Evolutionary conservation across 148 eudicot species (phyloP).

Genomic region (Silene uniflora): DNA sequence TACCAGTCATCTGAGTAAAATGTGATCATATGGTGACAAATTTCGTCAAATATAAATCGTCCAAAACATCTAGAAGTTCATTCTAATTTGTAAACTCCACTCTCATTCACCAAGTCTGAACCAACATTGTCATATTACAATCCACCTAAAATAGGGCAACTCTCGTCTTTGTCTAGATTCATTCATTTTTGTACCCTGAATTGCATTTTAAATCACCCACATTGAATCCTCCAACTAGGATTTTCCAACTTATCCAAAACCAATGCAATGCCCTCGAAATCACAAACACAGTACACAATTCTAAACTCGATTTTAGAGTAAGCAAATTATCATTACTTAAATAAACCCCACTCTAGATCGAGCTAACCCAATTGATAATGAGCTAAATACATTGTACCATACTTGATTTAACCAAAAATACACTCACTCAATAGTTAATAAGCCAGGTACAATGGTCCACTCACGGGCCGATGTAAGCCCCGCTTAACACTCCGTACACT

Average conservation of each 20-base stretch:
- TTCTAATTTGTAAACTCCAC: neutral
- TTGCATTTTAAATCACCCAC: neutral
- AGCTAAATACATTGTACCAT: slow-evolving; percentile 8
- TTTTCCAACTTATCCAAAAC: neutral
- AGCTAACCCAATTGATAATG: neutral
- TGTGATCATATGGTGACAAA: slow-evolving; percentile 10
- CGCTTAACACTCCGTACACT: slow-evolving; percentile 5
- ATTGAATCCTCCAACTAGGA: neutral
- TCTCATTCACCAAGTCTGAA: neutral
- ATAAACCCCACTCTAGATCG: neutral
- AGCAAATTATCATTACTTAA: slow-evolving; percentile 2
- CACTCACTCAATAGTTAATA: neutral
- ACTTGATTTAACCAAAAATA: neutral
- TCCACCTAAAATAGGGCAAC: slow-evolving; percentile 14
- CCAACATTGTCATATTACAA: neutral
- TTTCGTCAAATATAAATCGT: neutral
- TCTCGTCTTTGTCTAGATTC: neutral
- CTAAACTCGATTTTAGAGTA: neutral
- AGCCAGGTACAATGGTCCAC: slow-evolving; percentile 2
- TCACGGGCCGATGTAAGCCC: slow-evolving; percentile 6
- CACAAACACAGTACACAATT: neutral
- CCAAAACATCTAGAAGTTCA: neutral
- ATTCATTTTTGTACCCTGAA: neutral
- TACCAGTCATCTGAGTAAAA: slow-evolving; percentile 1
- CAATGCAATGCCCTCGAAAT: neutral